Conservation (phyloP, 441 rosid genomes). For the Eruca vesicaria region DNA sequence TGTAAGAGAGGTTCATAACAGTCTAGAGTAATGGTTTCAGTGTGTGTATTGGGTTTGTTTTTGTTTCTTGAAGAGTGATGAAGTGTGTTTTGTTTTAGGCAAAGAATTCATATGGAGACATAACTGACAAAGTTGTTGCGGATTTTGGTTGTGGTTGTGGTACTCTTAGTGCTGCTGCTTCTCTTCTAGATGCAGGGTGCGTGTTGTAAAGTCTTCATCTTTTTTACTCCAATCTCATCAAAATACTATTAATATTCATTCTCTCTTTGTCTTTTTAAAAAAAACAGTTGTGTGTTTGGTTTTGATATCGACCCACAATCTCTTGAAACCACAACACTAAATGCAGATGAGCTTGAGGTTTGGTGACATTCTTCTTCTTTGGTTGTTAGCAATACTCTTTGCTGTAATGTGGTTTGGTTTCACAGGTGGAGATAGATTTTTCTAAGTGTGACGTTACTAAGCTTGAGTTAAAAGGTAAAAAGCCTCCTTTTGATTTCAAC, state of each 20-base stretch:
- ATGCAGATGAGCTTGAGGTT: conserved; percentile 90
- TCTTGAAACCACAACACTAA: conserved; percentile 67
- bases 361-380: neutral
- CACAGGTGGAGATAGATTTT: conserved; percentile 82
- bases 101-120: conserved; percentile 84
- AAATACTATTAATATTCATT: neutral
- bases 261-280: neutral
- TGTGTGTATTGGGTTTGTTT: neutral
- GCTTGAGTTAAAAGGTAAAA: conserved; percentile 66
- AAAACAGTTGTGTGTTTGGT: conserved; percentile 70
- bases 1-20: neutral
- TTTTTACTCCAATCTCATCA: neutral
- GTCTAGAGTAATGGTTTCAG: no score
- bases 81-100: conserved; percentile 48
- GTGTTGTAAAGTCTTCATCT: conserved; percentile 21
- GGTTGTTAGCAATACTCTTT: neutral
- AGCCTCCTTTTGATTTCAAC: neutral
- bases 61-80: neutral
- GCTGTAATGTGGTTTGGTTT: conserved; percentile 13
- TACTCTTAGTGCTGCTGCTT: conserved; percentile 81
- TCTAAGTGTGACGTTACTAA: conserved; percentile 69
- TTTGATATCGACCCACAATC: conserved; percentile 78
- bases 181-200: conserved; percentile 86
- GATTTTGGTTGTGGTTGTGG: conserved; percentile 99
- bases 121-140: conserved; percentile 68